These are phyloP conservation scores for Phaeomoniella chlamydospora DNA, from an alignment of 2,329 filamentous ascomycete species.

Conservation along the genomic window DNA sequence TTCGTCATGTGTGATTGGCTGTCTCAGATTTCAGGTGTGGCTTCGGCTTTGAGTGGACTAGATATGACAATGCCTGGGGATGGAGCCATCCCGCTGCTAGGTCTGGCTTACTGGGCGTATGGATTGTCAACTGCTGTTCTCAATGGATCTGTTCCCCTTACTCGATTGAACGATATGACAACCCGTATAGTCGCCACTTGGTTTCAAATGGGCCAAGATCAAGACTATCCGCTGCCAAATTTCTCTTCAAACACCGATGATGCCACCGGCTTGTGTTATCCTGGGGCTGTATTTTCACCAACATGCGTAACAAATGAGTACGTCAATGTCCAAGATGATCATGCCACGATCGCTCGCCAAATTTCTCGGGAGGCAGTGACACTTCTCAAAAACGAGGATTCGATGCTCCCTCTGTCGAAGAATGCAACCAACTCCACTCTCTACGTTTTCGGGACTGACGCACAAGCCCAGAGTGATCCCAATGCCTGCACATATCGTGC, in stretches of 20 bases:
- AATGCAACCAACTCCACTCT: slow-evolving; percentile 17
- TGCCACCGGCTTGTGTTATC: slow-evolving; percentile 40
- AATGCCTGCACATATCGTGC: slow-evolving; percentile 50
- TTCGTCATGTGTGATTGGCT: slow-evolving; percentile 58
- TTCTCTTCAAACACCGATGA: slow-evolving; percentile 46
- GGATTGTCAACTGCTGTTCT: slow-evolving; percentile 40
- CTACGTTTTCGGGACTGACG: slow-evolving; percentile 28
- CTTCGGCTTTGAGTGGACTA: slow-evolving; percentile 45
- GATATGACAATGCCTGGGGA: slow-evolving; percentile 61
- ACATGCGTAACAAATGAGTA: slow-evolving; percentile 52
- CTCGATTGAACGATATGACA: slow-evolving; percentile 38
- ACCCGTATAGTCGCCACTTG: slow-evolving; percentile 44
- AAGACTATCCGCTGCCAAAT: slow-evolving; percentile 40
- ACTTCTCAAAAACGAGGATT: slow-evolving; percentile 48
- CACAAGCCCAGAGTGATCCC: slow-evolving; percentile 5
- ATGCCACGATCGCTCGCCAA: slow-evolving; percentile 33
- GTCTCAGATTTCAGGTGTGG: slow-evolving; percentile 45
- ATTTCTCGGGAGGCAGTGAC: slow-evolving; percentile 43
- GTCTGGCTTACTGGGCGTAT: slow-evolving; percentile 38
- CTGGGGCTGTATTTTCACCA: slow-evolving; percentile 43
- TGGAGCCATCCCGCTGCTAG: slow-evolving; percentile 34
- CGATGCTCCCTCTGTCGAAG: slow-evolving; percentile 35
- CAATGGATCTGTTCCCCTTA: slow-evolving; percentile 42
- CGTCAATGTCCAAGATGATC: slow-evolving; percentile 42
- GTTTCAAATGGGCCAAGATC: slow-evolving; percentile 46